A percentile compares a stretch with the other conserved stretches of the same genome.
Evolutionary conservation across 768 basidiomycete species (phyloP).

Genomic region (Panaeolus papilionaceus): DNA sequence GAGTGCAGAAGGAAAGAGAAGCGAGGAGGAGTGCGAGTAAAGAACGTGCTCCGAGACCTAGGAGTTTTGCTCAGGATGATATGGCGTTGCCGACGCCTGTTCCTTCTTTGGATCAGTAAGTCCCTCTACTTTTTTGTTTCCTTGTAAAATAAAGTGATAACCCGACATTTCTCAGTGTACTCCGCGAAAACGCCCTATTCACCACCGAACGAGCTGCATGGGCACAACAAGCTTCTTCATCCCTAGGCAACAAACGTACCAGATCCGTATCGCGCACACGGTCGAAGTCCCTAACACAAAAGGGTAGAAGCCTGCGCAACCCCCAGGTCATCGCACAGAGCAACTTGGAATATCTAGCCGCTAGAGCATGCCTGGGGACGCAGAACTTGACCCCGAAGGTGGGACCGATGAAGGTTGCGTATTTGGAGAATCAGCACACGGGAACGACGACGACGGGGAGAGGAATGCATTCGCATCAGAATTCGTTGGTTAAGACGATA

Average conservation of each 20-base stretch:
- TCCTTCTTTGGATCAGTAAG: slow-evolving; percentile 61
- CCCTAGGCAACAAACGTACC: slow-evolving; percentile 69
- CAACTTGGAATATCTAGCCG: slow-evolving; percentile 66
- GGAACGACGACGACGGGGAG: slow-evolving; percentile 17
- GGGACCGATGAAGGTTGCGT: slow-evolving; percentile 24
- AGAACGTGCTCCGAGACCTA: slow-evolving; percentile 47
- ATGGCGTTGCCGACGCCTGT: slow-evolving; percentile 62
- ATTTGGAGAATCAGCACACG: neutral
- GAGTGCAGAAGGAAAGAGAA: slow-evolving; percentile 17
- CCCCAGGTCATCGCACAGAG: slow-evolving; percentile 32
- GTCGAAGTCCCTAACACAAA: slow-evolving; percentile 58
- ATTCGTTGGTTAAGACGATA: slow-evolving; percentile 43
- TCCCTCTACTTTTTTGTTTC: slow-evolving; percentile 20
- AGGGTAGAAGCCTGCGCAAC: slow-evolving; percentile 34
- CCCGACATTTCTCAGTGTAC: slow-evolving; percentile 52
- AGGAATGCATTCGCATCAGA: slow-evolving; percentile 40
- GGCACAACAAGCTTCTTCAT: slow-evolving; percentile 66
- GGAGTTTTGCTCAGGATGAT: slow-evolving; percentile 67
- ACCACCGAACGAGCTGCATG: slow-evolving; percentile 70
- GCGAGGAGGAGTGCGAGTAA: neutral
- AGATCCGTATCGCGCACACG: slow-evolving; percentile 69
- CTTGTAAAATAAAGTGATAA: neutral
- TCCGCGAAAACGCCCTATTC: slow-evolving; percentile 67
- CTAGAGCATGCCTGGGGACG: slow-evolving; percentile 69
- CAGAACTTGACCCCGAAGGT: slow-evolving; percentile 60